phyloP scores from a whole-genome alignment of 192 early-diverging fungal genomes.

The Allomyces javanicus region DNA sequence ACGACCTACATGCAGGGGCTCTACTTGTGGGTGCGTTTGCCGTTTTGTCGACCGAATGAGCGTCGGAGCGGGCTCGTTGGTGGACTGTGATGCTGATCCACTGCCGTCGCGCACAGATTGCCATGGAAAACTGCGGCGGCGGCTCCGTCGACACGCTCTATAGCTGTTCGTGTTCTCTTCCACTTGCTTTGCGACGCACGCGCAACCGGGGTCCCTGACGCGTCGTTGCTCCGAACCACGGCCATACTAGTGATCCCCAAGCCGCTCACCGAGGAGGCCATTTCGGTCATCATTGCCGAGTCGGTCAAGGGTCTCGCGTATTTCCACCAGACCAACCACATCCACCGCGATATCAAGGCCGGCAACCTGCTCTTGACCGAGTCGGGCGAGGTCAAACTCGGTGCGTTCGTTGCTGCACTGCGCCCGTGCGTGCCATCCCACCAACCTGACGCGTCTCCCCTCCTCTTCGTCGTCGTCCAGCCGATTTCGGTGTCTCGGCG shows the following conservation, averaged over 20 bases:
- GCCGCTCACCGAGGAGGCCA: slow-evolving; percentile 31
- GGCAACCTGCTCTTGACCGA: slow-evolving; percentile 38
- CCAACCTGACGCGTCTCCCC: too few species aligned
- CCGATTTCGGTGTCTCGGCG: slow-evolving; percentile 45
- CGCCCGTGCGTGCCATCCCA: too few species aligned
- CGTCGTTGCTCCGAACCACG: neutral
- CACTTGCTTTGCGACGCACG: too few species aligned
- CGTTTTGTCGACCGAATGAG: too few species aligned
- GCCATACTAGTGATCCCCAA: slow-evolving; percentile 36
- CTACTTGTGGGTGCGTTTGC: slow-evolving; percentile 23
- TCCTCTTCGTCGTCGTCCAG: neutral
- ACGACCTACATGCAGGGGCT: slow-evolving; percentile 38
- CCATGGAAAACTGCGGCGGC: slow-evolving; percentile 40
- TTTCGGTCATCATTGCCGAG: slow-evolving; percentile 33
- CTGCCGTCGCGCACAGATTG: slow-evolving; percentile 2
- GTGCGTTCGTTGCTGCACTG: slow-evolving; percentile 12
- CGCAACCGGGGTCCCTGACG: too few species aligned
- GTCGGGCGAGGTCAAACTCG: slow-evolving; percentile 29
- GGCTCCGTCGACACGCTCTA: slow-evolving; percentile 6
- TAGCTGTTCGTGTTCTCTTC: too few species aligned
- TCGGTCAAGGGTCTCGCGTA: slow-evolving; percentile 36
- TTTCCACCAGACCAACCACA: slow-evolving; percentile 28
- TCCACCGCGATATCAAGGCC: slow-evolving; percentile 46
- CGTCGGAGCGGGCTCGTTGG: too few species aligned
- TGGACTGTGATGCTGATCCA: too few species aligned